Conservation (phyloP, 345 rosid genomes). For the Hibiscus tridactylites region DNA sequence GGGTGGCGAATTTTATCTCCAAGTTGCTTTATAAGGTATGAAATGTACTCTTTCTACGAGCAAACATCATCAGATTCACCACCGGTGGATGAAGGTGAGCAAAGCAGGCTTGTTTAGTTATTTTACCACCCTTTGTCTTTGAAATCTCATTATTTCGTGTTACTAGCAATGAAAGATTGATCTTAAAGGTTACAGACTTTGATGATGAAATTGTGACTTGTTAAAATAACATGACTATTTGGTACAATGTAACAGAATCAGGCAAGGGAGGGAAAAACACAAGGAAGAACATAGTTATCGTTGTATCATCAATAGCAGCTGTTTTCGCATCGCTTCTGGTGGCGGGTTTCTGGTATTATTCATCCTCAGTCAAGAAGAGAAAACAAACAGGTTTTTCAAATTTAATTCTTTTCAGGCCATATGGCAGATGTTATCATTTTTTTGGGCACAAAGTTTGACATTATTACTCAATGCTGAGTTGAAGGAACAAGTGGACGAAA, state of each 20-base stretch:
- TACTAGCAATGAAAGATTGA: background rate
- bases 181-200: background rate
- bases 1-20: slow-evolving; percentile 30
- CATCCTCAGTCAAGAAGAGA: slow-evolving; percentile 19
- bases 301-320: slow-evolving; percentile 2
- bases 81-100: slow-evolving; percentile 19
- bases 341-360: slow-evolving; percentile 21
- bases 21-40: slow-evolving; percentile 29
- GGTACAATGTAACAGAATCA: background rate
- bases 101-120: background rate
- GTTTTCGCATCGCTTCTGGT: slow-evolving; percentile 12
- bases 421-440: background rate
- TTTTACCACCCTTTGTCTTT: background rate
- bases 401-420: background rate
- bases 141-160: background rate
- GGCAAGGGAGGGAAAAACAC: slow-evolving; percentile 18
- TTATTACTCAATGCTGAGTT: background rate
- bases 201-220: background rate
- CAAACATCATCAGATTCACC: background rate
- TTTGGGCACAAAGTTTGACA: background rate
- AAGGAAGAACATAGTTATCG: slow-evolving; percentile 13
- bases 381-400: slow-evolving; percentile 10
- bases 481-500: slow-evolving; percentile 22
- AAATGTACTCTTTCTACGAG: slow-evolving; percentile 10
- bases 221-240: background rate